Conservation (phyloP, 2,329 filamentous ascomycete species). For the Coniella lustricola region DNA sequence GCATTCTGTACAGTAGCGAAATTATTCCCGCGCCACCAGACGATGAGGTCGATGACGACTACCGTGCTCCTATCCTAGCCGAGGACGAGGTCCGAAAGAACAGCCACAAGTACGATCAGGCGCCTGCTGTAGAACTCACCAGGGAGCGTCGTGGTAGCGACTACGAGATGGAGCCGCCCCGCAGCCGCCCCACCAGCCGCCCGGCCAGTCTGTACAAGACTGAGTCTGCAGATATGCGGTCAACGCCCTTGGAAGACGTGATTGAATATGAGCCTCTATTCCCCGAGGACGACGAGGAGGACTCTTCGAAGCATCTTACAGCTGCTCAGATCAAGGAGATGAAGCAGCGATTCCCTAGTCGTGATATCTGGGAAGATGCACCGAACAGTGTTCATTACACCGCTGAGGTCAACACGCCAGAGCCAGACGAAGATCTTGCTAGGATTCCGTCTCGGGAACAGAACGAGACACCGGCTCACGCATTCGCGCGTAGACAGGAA, state of each 20-base stretch:
- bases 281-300: conserved; percentile 62
- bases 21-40: conserved; percentile 35
- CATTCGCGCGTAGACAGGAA: conserved; percentile 60
- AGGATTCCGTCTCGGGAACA: conserved; percentile 28
- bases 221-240: conserved; percentile 46
- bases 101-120: conserved; percentile 58
- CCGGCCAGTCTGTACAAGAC: conserved; percentile 56
- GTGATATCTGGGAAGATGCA: conserved; percentile 95
- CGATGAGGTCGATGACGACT: conserved; percentile 52
- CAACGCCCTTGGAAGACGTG: conserved; percentile 76
- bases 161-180: conserved; percentile 45
- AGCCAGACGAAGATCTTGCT: conserved; percentile 33
- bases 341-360: conserved; percentile 76
- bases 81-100: conserved; percentile 79
- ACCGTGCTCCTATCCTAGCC: conserved; percentile 76
- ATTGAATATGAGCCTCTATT: conserved; percentile 95
- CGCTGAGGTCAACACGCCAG: conserved; percentile 79
- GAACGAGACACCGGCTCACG: conserved; percentile 52
- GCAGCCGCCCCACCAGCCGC: conserved; percentile 58
- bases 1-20: conserved; percentile 37
- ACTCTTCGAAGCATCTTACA: conserved; percentile 30
- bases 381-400: conserved; percentile 75
- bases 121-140: conserved; percentile 75
- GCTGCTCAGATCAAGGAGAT: conserved; percentile 37
- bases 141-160: conserved; percentile 56